phyloP scores from a whole-genome alignment of 352 stramenopile species.

The Peronospora farinosa region DNA sequence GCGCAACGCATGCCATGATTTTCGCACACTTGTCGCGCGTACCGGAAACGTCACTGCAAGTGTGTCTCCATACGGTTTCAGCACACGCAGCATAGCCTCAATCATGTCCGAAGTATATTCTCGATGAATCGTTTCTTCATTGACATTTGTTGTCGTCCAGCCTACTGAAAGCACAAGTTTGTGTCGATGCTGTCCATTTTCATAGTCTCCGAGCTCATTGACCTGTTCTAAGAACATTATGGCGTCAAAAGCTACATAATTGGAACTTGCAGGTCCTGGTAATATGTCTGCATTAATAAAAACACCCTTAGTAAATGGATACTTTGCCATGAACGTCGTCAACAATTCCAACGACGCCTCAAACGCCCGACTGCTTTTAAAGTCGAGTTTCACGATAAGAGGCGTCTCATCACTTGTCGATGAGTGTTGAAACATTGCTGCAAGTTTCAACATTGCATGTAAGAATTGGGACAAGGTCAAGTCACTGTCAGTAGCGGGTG shows the following conservation, averaged over 20 bases:
- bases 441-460: constrained; percentile 37
- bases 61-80: constrained; percentile 37
- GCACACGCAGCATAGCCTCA: constrained; percentile 41
- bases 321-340: constrained; percentile 33
- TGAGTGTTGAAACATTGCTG: constrained; percentile 11
- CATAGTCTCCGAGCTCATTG: constrained; percentile 23
- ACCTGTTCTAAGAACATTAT: constrained; percentile 40
- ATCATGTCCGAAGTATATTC: constrained; percentile 51
- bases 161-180: constrained; percentile 71
- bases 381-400: constrained; percentile 69
- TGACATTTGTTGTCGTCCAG: constrained; percentile 59
- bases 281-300: constrained; percentile 75
- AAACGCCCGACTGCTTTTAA: constrained; percentile 59
- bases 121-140: constrained; percentile 45
- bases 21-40: constrained; percentile 48
- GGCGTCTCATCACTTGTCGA: constrained; percentile 21
- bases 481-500: constrained; percentile 46
- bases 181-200: constrained; percentile 31
- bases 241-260: constrained; percentile 37
- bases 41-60: constrained; percentile 61
- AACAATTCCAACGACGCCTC: constrained; percentile 27
- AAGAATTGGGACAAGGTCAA: constrained; percentile 45
- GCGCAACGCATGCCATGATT: constrained; percentile 47
- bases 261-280: constrained; percentile 40
- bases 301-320: constrained; percentile 43